Conservation (phyloP, 176 grass and related monocot species). For the Cenchrus purpureus region DNA sequence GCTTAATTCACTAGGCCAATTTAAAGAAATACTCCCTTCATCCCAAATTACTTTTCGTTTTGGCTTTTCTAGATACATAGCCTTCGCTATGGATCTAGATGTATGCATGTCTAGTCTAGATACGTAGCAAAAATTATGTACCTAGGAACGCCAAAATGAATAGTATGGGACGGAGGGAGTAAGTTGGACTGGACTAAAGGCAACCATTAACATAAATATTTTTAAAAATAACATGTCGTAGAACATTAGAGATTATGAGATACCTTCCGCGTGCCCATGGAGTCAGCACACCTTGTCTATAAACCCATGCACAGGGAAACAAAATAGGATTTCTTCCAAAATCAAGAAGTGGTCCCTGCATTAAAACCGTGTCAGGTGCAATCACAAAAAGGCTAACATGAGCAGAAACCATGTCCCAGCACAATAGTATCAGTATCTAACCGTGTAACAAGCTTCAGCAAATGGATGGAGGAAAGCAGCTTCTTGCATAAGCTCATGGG, state of each 20-base stretch:
- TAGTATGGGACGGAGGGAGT: no score
- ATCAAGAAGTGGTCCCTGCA: conserved; percentile 95
- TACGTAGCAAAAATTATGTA: no score
- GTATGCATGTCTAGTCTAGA: no score
- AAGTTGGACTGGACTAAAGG: conserved; percentile 22
- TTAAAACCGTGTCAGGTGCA: conserved; percentile 38
- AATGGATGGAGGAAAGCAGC: conserved; percentile 78
- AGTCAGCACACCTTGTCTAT: conserved; percentile 93
- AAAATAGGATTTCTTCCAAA: conserved; percentile 95
- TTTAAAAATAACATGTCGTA: conserved; percentile 6
- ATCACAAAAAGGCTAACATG: conserved; percentile 29
- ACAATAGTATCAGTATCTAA: conserved; percentile 42
- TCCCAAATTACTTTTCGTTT: no score
- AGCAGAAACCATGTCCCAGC: conserved; percentile 17
- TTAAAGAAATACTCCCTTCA: background rate
- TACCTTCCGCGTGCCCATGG: conserved; percentile 87
- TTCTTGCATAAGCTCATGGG: conserved; percentile 74
- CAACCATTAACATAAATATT: background rate
- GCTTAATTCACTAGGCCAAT: conserved; percentile 22
- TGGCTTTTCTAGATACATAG: no score
- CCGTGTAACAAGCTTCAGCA: conserved; percentile 95
- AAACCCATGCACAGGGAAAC: conserved; percentile 97
- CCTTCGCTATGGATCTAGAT: no score
- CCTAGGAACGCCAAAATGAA: no score
- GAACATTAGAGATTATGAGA: conserved; percentile 23